Percentiles rank a stretch among this genome's conserved stretches.
Evolutionary conservation across 495 filamentous ascomycete species (phyloP).

Genomic region (Xylaria sp.): DNA sequence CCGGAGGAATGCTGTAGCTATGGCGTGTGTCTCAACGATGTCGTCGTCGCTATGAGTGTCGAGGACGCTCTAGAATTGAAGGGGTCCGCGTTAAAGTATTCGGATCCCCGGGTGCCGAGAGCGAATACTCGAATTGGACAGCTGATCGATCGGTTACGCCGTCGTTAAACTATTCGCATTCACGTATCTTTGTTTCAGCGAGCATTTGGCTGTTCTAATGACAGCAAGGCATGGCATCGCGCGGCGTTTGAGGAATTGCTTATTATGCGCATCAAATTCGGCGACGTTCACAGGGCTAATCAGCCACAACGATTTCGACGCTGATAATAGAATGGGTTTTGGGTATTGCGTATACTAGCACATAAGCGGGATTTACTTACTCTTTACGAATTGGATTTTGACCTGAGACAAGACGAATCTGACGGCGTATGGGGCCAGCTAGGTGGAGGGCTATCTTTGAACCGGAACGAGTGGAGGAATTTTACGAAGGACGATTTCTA

Average conservation of each 20-base stretch:
- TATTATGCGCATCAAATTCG: neutral
- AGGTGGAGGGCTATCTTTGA: neutral
- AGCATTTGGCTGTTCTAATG: neutral
- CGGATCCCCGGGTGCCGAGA: neutral
- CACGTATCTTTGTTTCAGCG: neutral
- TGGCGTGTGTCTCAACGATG: neutral
- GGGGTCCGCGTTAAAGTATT: neutral
- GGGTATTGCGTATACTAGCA: neutral
- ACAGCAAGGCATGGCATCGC: neutral
- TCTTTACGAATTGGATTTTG: neutral
- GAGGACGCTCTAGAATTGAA: slow-evolving; percentile 1
- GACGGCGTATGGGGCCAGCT: neutral
- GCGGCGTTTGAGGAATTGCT: neutral
- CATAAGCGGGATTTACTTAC: neutral
- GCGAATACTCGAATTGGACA: neutral
- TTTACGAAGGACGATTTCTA: neutral
- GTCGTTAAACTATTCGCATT: neutral
- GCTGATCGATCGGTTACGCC: neutral
- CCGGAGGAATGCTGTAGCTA: slow-evolving; percentile 5
- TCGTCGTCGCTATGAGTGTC: slow-evolving; percentile 11
- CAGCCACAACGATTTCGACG: neutral
- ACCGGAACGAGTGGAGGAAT: neutral
- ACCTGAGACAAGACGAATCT: neutral
- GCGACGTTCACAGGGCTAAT: neutral
- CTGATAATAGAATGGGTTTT: neutral